phyloP scores from a whole-genome alignment of 306 rosid genomes.

The Parietaria judaica region DNA sequence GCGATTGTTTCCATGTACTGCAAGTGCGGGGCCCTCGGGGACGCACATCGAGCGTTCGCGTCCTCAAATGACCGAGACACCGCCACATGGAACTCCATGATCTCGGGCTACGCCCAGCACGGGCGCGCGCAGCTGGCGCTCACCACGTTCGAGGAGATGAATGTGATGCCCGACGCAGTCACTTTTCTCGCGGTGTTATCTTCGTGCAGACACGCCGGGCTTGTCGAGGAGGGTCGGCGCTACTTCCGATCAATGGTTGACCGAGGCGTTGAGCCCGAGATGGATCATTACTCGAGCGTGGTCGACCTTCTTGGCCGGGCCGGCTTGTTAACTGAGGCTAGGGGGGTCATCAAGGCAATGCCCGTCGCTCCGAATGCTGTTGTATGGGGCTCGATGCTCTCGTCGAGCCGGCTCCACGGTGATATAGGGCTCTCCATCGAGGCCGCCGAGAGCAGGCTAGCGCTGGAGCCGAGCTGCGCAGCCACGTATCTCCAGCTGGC shows the following conservation, averaged over 20 bases:
- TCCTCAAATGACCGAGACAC: slow-evolving; percentile 37
- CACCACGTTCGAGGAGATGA: slow-evolving; percentile 58
- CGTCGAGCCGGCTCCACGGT: slow-evolving; percentile 67
- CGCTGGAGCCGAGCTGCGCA: slow-evolving; percentile 55
- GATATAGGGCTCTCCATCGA: slow-evolving; percentile 55
- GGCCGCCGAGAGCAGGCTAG: slow-evolving; percentile 67
- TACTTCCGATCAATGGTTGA: slow-evolving; percentile 62
- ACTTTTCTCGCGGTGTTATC: slow-evolving; percentile 66
- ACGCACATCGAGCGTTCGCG: slow-evolving; percentile 50
- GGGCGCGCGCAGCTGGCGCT: slow-evolving; percentile 58
- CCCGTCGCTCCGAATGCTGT: slow-evolving; percentile 69
- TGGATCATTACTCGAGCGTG: slow-evolving; percentile 73
- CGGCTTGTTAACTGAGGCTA: slow-evolving; percentile 60
- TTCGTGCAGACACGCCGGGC: slow-evolving; percentile 72
- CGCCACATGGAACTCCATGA: slow-evolving; percentile 84
- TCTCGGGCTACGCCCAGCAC: slow-evolving; percentile 70
- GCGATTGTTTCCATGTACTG: slow-evolving; percentile 78
- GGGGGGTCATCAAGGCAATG: slow-evolving; percentile 50
- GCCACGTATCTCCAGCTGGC: slow-evolving; percentile 61
- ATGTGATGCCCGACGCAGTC: slow-evolving; percentile 49
- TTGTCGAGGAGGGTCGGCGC: slow-evolving; percentile 49
- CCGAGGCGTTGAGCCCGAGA: slow-evolving; percentile 48
- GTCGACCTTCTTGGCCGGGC: slow-evolving; percentile 83
- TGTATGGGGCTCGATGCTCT: slow-evolving; percentile 78
- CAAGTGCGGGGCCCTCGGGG: slow-evolving; percentile 62